phyloP scores from a whole-genome alignment of 306 rosid species.

The Myrica gale region DNA sequence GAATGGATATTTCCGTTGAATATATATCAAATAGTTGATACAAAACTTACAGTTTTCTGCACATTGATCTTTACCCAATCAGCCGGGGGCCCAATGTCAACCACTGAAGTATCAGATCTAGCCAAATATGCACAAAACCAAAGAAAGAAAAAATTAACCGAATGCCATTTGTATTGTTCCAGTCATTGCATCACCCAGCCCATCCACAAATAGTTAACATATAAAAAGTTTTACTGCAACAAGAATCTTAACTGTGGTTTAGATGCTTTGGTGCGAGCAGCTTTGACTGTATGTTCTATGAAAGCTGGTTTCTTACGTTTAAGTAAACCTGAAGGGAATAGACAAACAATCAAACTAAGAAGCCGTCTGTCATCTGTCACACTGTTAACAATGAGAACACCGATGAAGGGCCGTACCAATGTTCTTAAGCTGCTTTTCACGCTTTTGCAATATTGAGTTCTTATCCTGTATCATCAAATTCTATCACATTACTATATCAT shows the following conservation, averaged over 20 bases:
- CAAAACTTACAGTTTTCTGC: constrained; percentile 79
- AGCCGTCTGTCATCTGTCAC: constrained; percentile 13
- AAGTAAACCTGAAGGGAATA: constrained; percentile 57
- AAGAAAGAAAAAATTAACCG: constrained; percentile 28
- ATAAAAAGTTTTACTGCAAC: constrained; percentile 19
- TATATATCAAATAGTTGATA: constrained; percentile 11
- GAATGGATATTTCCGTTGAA: constrained; percentile 9
- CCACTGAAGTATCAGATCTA: constrained; percentile 78
- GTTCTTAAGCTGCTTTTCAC: constrained; percentile 90
- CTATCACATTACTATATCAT: constrained; percentile 15
- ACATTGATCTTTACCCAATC: constrained; percentile 98
- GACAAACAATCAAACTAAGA: constrained; percentile 23
- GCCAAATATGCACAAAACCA: constrained; percentile 33
- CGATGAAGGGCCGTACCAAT: constrained; percentile 55
- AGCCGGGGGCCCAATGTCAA: constrained; percentile 91
- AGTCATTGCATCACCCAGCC: constrained; percentile 18
- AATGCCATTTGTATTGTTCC: constrained; percentile 16
- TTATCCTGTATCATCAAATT: constrained; percentile 59
- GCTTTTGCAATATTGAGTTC: constrained; percentile 69
- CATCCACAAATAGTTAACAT: constrained; percentile 11
- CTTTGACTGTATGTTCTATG: constrained; percentile 42
- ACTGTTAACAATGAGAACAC: constrained; percentile 16
- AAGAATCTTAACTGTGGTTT: constrained; percentile 79
- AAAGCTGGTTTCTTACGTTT: constrained; percentile 84
- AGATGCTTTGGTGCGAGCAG: constrained; percentile 68